Base-by-base conservation (phyloP, 257 asterid genomes). In the Paulownia fortunei region DNA sequence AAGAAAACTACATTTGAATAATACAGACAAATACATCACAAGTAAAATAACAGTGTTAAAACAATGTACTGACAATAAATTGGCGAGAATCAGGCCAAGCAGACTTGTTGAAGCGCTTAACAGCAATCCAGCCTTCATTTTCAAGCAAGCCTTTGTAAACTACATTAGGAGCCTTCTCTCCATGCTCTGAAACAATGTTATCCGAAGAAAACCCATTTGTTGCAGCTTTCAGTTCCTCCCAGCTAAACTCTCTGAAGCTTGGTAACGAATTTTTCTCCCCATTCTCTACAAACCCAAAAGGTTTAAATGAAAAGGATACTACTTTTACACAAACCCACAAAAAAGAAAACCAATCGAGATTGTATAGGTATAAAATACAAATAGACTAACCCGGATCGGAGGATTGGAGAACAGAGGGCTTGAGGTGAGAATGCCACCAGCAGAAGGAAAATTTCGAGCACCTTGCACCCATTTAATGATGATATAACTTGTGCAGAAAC, bases 1-100 rank as follows among this genome's bases (percentile, higher is more conserved):
- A n/a, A n/a, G n/a, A n/a, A n/a, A n/a, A n/a, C n/a, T n/a, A n/a
- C n/a, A n/a, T n/a, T n/a, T n/a, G n/a, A n/a, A n/a, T n/a, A n/a
- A n/a, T n/a, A n/a, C n/a, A 37, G 26, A 55, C n/a, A 73, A 42
- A n/a, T n/a, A 24, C 62, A 41, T 21, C 32, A 70, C 9, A 49
- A 68, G 19, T 3, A 30, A 69, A 24, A 47, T 2, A 39, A 23
- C 21, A 15, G 49, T 19, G 16, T 47, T 23, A 79, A 59, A 3
- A 67, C 12, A 72, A 58, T 71, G 44, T 3, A 82, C 88, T 82
- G 64, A 89, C 91, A 6, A 84, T 63, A 58, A 89, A 89, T 74
- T 87, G 94, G 73, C 90, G 88, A 69, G 88, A 76, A 80, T 89
- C 94, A 26, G 91, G 94, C 91, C 91, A 89, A 76, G 94, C 94